Evolutionary conservation across 805 yeast genomes (phyloP).

Genomic region (Candida peoriensis): DNA sequence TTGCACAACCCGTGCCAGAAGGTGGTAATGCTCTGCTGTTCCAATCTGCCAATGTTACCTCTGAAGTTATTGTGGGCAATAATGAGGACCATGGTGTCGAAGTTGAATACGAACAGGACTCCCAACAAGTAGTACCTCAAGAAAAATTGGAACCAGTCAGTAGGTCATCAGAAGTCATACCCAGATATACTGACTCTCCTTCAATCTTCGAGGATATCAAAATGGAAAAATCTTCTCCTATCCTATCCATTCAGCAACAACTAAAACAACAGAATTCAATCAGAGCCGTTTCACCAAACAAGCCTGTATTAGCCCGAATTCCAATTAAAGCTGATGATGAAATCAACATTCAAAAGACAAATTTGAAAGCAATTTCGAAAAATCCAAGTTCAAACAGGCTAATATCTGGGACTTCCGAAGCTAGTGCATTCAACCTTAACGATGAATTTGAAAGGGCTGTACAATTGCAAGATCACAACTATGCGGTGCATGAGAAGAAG

Average conservation of each 20-base stretch:
- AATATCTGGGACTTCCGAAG: constrained; percentile 14
- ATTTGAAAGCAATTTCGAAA: neutral
- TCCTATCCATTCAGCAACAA: neutral
- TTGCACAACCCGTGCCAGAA: constrained; percentile 10
- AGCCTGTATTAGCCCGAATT: no score
- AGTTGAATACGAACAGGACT: constrained; percentile 18
- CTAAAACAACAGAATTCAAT: constrained; percentile 1
- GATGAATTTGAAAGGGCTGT: constrained; percentile 19
- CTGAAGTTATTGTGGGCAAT: constrained; percentile 16
- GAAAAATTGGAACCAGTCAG: no score
- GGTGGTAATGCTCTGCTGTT: constrained; percentile 9
- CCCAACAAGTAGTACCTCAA: no score
- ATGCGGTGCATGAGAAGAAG: constrained; percentile 12
- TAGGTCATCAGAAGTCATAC: no score
- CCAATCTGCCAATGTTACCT: constrained; percentile 13
- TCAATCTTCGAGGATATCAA: no score
- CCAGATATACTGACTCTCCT: neutral
- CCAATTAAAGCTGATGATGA: constrained; percentile 3
- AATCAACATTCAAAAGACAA: neutral
- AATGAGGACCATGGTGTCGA: constrained; percentile 19
- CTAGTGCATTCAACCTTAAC: constrained; percentile 14
- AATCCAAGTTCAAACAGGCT: constrained; percentile 3
- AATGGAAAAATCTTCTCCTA: neutral
- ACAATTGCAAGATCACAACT: constrained; percentile 15
- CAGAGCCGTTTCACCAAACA: constrained; percentile 4